Evolutionary conservation across 2,329 filamentous ascomycete species (phyloP).

Genomic region (Nannizzia gypsea): DNA sequence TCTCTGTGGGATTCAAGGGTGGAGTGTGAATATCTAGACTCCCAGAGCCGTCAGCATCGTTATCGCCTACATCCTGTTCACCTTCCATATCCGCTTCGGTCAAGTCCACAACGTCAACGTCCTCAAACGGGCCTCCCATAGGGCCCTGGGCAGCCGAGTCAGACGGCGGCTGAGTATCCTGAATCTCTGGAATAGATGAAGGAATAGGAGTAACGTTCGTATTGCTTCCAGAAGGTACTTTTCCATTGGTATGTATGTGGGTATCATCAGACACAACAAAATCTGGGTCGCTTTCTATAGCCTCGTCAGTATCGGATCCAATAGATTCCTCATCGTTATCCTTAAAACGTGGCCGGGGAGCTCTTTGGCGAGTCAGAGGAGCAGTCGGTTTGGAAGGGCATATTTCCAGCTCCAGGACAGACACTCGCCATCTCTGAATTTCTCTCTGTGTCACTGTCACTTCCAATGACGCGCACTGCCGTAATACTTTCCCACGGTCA

Average conservation of each 20-base stretch:
- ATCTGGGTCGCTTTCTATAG: constrained; percentile 18
- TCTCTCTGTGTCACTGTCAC: constrained; percentile 50
- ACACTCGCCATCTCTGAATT: constrained; percentile 34
- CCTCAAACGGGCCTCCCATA: not conserved
- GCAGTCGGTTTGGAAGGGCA: constrained; percentile 21
- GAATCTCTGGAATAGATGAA: not conserved
- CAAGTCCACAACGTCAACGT: constrained; percentile 24
- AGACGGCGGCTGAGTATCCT: not conserved
- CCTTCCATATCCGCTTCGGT: constrained; percentile 18
- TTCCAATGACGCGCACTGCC: constrained; percentile 50
- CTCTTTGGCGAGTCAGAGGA: constrained; percentile 1
- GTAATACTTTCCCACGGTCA: constrained; percentile 36
- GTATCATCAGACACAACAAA: constrained; percentile 22
- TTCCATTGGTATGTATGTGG: too few species aligned
- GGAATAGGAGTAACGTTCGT: not conserved
- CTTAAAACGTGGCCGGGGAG: constrained; percentile 5
- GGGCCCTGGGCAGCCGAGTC: not conserved
- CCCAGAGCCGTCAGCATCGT: constrained; percentile 8
- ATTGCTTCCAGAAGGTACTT: not conserved
- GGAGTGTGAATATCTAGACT: constrained; percentile 26
- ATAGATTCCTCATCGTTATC: constrained; percentile 26
- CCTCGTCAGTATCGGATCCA: constrained; percentile 20
- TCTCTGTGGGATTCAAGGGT: constrained; percentile 22
- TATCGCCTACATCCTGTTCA: not conserved
- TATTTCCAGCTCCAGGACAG: constrained; percentile 27